Evolutionary conservation across 768 basidiomycete genomes (phyloP).

Genomic region (Sporobolomyces phaffii): DNA sequence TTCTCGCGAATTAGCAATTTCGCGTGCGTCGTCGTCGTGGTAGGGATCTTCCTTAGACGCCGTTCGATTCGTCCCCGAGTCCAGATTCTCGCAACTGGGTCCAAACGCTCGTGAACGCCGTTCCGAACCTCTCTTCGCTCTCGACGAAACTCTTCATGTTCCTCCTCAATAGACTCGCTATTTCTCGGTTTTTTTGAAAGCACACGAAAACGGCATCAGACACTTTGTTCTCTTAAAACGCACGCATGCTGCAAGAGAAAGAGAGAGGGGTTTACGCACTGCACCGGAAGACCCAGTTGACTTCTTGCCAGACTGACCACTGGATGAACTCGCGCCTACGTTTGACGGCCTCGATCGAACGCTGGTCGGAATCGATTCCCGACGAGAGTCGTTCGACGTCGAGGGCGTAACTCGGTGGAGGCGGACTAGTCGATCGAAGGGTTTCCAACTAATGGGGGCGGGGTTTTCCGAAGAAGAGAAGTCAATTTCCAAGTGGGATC

Average conservation of each 20-base stretch:
- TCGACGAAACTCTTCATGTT: neutral
- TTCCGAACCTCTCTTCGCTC: conserved; percentile 1
- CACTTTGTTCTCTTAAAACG: neutral
- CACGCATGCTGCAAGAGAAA: too few relatives aligned
- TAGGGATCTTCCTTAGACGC: too few relatives aligned
- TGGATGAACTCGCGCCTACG: conserved; percentile 78
- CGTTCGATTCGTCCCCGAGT: neutral
- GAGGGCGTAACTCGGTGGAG: neutral
- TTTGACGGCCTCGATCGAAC: conserved; percentile 65
- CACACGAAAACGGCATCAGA: neutral
- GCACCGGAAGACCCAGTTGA: conserved; percentile 10
- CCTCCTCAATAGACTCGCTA: conserved; percentile 11
- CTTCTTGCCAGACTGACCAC: conserved; percentile 32
- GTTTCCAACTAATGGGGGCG: neutral
- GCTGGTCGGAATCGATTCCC: conserved; percentile 77
- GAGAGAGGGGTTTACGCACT: conserved; percentile 11
- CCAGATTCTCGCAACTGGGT: neutral
- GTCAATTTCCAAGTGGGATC: too few relatives aligned
- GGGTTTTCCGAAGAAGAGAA: too few relatives aligned
- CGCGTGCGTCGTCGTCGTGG: too few relatives aligned
- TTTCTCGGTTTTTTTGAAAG: too few relatives aligned
- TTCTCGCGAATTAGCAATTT: too few relatives aligned
- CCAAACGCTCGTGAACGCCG: neutral
- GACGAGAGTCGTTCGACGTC: conserved; percentile 71
- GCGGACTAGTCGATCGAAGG: conserved; percentile 4